phyloP scores from a whole-genome alignment of 106 monocot species.

The Allium cepa region DNA sequence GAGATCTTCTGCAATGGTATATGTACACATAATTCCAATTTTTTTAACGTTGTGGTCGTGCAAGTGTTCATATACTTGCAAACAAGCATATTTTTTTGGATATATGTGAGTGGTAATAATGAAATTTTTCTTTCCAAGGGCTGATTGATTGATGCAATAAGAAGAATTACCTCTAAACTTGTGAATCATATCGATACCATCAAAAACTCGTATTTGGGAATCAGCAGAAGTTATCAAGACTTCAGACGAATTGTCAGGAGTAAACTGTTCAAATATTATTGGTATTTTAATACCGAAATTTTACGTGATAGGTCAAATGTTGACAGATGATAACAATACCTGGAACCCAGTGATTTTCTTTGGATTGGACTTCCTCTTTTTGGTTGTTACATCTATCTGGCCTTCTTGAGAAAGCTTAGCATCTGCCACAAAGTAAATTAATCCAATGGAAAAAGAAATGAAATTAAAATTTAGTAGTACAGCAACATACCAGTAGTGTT shows the following conservation, averaged over 20 bases:
- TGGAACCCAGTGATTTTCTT: constrained; percentile 97
- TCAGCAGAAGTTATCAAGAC: constrained; percentile 83
- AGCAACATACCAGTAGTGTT: constrained; percentile 54
- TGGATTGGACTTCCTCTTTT: constrained; percentile 63
- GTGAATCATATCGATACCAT: constrained; percentile 61
- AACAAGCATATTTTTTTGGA: no score
- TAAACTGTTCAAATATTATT: constrained; percentile 49
- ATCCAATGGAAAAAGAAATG: neutral
- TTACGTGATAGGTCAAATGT: neutral
- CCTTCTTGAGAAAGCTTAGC: constrained; percentile 62
- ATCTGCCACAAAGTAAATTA: constrained; percentile 23
- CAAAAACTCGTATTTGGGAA: constrained; percentile 80
- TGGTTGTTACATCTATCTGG: constrained; percentile 61
- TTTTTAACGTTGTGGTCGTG: no score
- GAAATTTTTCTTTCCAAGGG: no score
- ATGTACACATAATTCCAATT: no score
- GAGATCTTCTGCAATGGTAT: no score
- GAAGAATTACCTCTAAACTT: constrained; percentile 72
- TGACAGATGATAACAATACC: constrained; percentile 28
- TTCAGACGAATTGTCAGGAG: constrained; percentile 73
- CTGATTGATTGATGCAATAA: neutral
- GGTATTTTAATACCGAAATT: neutral
- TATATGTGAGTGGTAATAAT: no score
- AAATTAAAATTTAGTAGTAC: neutral
- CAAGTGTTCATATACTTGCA: no score